These are phyloP conservation scores for Filosporella fistucella DNA, from an alignment of 495 filamentous ascomycete genomes.

Conservation along the genomic window DNA sequence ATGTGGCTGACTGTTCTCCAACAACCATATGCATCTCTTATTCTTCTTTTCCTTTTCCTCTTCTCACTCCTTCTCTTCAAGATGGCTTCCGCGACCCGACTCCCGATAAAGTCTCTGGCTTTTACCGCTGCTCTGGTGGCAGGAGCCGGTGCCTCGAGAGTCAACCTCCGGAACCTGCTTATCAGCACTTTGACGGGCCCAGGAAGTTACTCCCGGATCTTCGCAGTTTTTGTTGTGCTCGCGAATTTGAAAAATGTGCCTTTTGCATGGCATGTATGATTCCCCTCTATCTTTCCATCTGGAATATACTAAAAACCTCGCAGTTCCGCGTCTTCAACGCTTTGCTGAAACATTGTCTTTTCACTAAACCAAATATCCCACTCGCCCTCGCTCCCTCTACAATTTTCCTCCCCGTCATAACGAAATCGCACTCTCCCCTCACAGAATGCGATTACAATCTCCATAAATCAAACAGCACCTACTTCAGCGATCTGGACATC, in stretches of 20 bases:
- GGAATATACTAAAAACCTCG: not conserved
- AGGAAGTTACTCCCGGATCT: constrained; percentile 39
- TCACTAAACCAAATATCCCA: constrained; percentile 31
- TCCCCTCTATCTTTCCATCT: constrained; percentile 2
- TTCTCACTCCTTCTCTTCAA: constrained; percentile 15
- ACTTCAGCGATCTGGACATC: constrained; percentile 77
- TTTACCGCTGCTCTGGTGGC: constrained; percentile 32
- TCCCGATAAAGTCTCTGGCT: constrained; percentile 32
- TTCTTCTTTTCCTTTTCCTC: not conserved
- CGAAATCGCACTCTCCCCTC: constrained; percentile 50
- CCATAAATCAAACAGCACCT: constrained; percentile 82
- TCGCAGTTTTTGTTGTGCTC: constrained; percentile 47
- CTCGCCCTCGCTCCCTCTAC: constrained; percentile 26
- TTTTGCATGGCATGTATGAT: constrained; percentile 71
- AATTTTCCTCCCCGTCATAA: constrained; percentile 63
- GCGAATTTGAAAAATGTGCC: constrained; percentile 71
- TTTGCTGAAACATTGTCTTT: constrained; percentile 55
- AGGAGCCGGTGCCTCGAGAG: constrained; percentile 33
- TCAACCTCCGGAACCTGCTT: constrained; percentile 30
- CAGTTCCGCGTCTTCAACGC: constrained; percentile 61
- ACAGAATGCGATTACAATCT: constrained; percentile 78
- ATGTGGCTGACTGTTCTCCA: not conserved
- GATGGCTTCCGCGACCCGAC: constrained; percentile 39
- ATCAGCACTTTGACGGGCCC: constrained; percentile 44
- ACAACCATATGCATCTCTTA: not conserved